Evolutionary conservation across 1,284 basidiomycete genomes (phyloP), one percentile per base, ranked within the genome.

Genomic region (Inonotus obliquus): DNA sequence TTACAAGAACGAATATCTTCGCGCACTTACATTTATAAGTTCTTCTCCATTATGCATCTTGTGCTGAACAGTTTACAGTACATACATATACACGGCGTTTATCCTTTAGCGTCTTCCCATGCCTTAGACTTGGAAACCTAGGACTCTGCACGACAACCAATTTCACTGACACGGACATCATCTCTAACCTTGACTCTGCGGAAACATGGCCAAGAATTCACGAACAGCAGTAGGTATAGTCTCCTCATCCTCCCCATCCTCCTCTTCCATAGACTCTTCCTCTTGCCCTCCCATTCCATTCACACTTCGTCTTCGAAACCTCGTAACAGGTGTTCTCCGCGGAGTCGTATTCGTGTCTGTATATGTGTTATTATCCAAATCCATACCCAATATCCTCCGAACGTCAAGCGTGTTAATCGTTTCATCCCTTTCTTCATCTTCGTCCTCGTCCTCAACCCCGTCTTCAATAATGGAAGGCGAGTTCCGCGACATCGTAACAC

Each of bases 171-270:
- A 7, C 25, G 29, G 49, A 17, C 25, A 6, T 27, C 27, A 32
- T 17, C 51, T 35, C 29, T 29, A 27, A n/a, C 78, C 32, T 27
- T 52, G 27, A 19, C 32, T 52, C 29, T 52, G 51, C 29, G 51
- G 17, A 6, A 92, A 94, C 72, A 97, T 98, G 77, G 98, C 98
- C 68, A 99, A 85, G 72, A 99, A 99, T 73, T 99, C 96, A 23
- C 95, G 86, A n/a, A 94, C 91, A 21, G 89, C 92, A 0, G 86
- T 79, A 14, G 91, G 91, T 7, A 92, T 76, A 6, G 69, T 49
- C 11, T 71, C 72, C 9, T 80, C 85, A 4, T 83, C 84, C 11
- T 77, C 84, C 1, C 80, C 86, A 0, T 76, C 73, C 60, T 82
- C 81, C 10, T 71, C 80, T 67, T n/a, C 64, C 69, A 23, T 77